Conservation (phyloP, 306 rosid genomes). For the Canavalia gladiata region DNA sequence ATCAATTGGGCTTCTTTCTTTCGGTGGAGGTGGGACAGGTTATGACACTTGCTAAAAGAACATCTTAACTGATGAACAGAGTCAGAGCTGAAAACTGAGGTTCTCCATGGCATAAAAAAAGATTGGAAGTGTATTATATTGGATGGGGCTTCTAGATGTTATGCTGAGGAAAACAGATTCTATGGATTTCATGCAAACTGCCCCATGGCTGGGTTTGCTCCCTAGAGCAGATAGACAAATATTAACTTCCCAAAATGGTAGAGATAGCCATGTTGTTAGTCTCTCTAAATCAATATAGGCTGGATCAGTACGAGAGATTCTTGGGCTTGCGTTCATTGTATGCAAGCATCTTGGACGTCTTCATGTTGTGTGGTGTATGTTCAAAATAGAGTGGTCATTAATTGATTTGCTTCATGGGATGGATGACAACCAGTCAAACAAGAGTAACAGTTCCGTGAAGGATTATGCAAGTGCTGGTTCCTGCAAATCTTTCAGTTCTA, state of each 20-base stretch:
- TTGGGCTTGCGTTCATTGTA: too few species aligned
- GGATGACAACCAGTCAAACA: conserved; percentile 58
- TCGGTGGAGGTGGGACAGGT: conserved; percentile 97
- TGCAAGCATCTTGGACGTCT: too few species aligned
- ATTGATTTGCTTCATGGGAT: conserved; percentile 34
- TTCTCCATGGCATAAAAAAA: conserved; percentile 91
- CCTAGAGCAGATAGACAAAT: conserved; percentile 95
- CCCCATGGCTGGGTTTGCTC: conserved; percentile 96
- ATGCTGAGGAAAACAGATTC: conserved; percentile 92
- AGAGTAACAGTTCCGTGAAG: conserved; percentile 55
- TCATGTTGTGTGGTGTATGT: too few species aligned
- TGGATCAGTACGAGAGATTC: conserved; percentile 16
- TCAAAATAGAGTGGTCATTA: too few species aligned
- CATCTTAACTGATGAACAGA: conserved; percentile 90
- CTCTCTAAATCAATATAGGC: conserved; percentile 72
- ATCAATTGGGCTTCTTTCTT: conserved; percentile 95
- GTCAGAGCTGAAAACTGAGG: conserved; percentile 85
- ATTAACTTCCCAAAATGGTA: conserved; percentile 81
- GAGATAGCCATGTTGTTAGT: conserved; percentile 90
- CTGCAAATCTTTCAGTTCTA: conserved; percentile 53
- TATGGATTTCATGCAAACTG: conserved; percentile 92
- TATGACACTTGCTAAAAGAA: conserved; percentile 86
- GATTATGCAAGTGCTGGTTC: conserved; percentile 57
- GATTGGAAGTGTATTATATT: conserved; percentile 95
- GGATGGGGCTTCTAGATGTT: conserved; percentile 95